These are phyloP conservation scores for Salix udensis DNA, from an alignment of 345 rosid species.

Conservation along the genomic window DNA sequence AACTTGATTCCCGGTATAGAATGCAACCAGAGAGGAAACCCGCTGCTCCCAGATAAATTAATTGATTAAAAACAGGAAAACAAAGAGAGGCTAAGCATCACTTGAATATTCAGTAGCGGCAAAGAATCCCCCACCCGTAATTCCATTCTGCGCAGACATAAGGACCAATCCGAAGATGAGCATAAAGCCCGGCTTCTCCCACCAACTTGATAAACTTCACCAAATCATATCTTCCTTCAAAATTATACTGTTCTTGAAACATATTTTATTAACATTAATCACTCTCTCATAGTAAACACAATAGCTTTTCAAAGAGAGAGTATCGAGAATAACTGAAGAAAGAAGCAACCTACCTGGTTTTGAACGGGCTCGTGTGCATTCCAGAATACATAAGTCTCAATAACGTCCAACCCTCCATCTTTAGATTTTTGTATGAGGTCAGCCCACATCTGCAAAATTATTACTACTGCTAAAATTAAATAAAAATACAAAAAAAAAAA, in stretches of 20 bases:
- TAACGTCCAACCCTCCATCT: slow-evolving; percentile 89
- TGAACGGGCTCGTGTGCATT: slow-evolving; percentile 72
- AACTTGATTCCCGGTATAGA: slow-evolving; percentile 76
- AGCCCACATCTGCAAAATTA: slow-evolving; percentile 77
- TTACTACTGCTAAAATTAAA: background rate
- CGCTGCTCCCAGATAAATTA: slow-evolving; percentile 39
- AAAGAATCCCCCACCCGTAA: slow-evolving; percentile 53
- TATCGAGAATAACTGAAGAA: background rate
- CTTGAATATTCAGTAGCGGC: background rate
- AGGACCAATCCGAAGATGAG: slow-evolving; percentile 92
- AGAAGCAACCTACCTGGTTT: slow-evolving; percentile 52
- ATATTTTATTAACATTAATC: no score
- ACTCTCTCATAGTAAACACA: no score
- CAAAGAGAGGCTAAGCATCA: background rate
- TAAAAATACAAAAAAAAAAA: background rate
- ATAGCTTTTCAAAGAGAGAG: slow-evolving; percentile 5
- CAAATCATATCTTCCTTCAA: slow-evolving; percentile 85
- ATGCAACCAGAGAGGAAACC: slow-evolving; percentile 94
- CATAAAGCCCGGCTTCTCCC: slow-evolving; percentile 83
- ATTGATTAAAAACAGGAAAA: background rate
- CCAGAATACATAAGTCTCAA: slow-evolving; percentile 96
- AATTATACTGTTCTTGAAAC: slow-evolving; percentile 52
- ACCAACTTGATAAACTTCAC: slow-evolving; percentile 76
- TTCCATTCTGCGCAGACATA: slow-evolving; percentile 98
- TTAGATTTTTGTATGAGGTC: slow-evolving; percentile 90